phyloP scores from a whole-genome alignment of 345 rosid genomes.

The Ailanthus altissimus region DNA sequence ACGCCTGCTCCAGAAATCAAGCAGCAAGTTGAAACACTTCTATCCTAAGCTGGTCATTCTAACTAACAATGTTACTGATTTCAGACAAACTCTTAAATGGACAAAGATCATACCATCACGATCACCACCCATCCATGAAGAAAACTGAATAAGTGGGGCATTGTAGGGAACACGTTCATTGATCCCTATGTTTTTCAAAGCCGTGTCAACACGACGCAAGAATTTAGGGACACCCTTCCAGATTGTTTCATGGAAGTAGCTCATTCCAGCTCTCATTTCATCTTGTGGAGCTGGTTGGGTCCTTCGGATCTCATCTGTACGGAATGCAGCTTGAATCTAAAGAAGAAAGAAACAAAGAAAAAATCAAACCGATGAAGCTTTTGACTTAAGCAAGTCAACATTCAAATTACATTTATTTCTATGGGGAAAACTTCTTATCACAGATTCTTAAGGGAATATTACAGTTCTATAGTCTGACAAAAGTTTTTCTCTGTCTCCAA shows the following conservation, averaged over 20 bases:
- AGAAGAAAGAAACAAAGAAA: not conserved
- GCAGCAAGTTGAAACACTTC: conserved; percentile 4
- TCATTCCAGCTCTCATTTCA: conserved; percentile 99
- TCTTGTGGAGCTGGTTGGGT: conserved; percentile 99
- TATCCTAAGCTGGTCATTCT: not conserved
- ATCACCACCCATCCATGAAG: conserved; percentile 99
- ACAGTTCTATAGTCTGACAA: not conserved
- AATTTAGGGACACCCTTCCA: conserved; percentile 99
- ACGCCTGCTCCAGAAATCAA: not conserved
- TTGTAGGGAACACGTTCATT: conserved; percentile 93
- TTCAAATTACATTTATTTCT: not conserved
- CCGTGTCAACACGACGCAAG: conserved; percentile 97
- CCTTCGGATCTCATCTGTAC: conserved; percentile 99
- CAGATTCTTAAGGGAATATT: not conserved
- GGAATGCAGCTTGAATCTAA: conserved; percentile 99
- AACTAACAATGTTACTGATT: not conserved
- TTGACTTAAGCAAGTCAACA: not conserved
- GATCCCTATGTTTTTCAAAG: conserved; percentile 93
- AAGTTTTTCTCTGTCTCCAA: not conserved
- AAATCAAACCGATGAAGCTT: not conserved
- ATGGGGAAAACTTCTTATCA: not conserved
- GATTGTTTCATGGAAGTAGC: conserved; percentile 97
- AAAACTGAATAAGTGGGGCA: conserved; percentile 96
- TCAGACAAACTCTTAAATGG: not conserved
- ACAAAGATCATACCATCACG: conserved; percentile 77